Evolutionary conservation across 164 flowering plant genomes (phyloP).

Genomic region (Magnolia sinica): DNA sequence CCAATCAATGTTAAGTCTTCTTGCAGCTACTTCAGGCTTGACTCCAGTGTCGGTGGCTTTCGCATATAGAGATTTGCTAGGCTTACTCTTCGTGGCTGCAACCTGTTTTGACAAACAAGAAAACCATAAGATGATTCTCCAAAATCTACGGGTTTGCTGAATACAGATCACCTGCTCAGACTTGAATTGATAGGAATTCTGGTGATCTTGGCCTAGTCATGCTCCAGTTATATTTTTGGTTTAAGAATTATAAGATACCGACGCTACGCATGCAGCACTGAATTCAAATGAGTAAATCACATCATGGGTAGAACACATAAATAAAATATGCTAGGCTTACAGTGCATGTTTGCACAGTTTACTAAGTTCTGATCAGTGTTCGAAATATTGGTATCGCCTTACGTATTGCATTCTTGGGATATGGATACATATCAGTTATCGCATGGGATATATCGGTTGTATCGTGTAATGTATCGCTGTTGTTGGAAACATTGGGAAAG

Average conservation of each 20-base stretch:
- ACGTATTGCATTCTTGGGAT: too few relatives aligned
- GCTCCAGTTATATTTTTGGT: background rate
- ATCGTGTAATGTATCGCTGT: too few relatives aligned
- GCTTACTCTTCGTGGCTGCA: slow-evolving; percentile 55
- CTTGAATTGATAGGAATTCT: background rate
- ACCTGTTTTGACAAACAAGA: slow-evolving; percentile 36
- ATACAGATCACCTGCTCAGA: background rate
- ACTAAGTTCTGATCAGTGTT: too few relatives aligned
- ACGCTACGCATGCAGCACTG: background rate
- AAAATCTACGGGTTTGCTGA: background rate
- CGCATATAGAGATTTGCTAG: slow-evolving; percentile 69
- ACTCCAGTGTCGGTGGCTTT: slow-evolving; percentile 87
- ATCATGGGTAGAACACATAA: background rate
- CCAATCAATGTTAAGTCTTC: slow-evolving; percentile 85
- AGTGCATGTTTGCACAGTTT: too few relatives aligned
- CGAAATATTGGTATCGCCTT: too few relatives aligned
- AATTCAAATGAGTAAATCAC: background rate
- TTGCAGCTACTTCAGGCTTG: slow-evolving; percentile 77
- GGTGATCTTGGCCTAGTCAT: background rate
- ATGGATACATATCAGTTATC: too few relatives aligned
- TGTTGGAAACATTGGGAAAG: too few relatives aligned
- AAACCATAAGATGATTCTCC: slow-evolving; percentile 4
- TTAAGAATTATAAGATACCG: background rate
- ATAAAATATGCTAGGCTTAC: too few relatives aligned
- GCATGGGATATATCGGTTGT: too few relatives aligned